Conservation (phyloP, 2,329 filamentous ascomycete genomes). For the Aureobasidium uvarum region DNA sequence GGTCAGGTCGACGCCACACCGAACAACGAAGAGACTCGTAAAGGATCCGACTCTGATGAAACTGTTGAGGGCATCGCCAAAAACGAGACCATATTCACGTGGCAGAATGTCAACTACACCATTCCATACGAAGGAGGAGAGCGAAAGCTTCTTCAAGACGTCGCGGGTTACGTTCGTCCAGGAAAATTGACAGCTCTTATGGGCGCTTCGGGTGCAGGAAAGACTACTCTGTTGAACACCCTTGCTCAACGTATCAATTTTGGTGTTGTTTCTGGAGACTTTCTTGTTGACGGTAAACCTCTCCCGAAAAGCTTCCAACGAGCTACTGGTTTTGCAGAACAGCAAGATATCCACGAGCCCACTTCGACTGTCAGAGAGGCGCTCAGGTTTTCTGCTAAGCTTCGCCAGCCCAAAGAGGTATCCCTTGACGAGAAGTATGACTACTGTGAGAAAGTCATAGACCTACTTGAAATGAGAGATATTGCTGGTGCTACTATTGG, state of each 20-base stretch:
- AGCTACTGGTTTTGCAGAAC: conserved; percentile 64
- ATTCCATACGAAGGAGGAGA: conserved; percentile 50
- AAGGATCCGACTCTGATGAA: conserved; percentile 42
- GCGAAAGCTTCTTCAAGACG: conserved; percentile 46
- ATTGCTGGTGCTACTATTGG: conserved; percentile 66
- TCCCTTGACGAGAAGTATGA: conserved; percentile 60
- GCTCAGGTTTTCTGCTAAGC: conserved; percentile 63
- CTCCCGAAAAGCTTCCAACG: conserved; percentile 61
- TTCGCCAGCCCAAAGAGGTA: conserved; percentile 60
- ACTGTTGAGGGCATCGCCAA: conserved; percentile 47
- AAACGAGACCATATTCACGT: conserved; percentile 53
- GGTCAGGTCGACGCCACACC: conserved; percentile 8
- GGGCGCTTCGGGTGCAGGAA: conserved; percentile 67
- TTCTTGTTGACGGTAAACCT: conserved; percentile 57
- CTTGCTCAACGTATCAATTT: conserved; percentile 65
- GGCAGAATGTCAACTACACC: conserved; percentile 53
- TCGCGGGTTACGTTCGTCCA: conserved; percentile 52
- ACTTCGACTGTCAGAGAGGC: conserved; percentile 65
- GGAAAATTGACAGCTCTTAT: conserved; percentile 53
- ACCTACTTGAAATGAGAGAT: conserved; percentile 65
- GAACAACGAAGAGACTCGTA: conserved; percentile 30
- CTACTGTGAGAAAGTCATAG: conserved; percentile 64
- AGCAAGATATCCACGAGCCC: conserved; percentile 63
- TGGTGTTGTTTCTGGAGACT: conserved; percentile 62
- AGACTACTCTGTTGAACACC: conserved; percentile 81